Evolutionary conservation across 129 eudicot genomes (phyloP).

Genomic region (Gnaphalium uliginosum): DNA sequence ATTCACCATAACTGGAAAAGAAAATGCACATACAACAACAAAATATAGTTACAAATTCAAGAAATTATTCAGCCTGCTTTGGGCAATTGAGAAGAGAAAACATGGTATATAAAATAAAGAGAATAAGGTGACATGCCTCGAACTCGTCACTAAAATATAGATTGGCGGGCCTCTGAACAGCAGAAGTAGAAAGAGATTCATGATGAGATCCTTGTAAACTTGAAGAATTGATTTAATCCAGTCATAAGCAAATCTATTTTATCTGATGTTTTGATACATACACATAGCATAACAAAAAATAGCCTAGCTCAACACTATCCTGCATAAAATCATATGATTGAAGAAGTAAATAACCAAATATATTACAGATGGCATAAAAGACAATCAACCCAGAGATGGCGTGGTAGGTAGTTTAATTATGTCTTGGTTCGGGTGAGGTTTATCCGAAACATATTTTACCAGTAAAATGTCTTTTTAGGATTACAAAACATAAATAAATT

Average conservation of each 20-base stretch:
- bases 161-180: background rate
- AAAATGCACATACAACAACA: constrained; percentile 18
- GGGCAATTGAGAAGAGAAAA: constrained; percentile 21
- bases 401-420: background rate
- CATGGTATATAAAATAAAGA: background rate
- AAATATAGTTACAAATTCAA: constrained; percentile 10
- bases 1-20: background rate
- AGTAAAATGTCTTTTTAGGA: background rate
- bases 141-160: background rate
- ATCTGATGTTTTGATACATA: constrained; percentile 27
- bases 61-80: constrained; percentile 9
- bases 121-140: constrained; percentile 9
- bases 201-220: constrained; percentile 4
- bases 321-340: constrained; percentile 18
- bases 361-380: background rate
- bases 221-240: constrained; percentile 3
- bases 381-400: background rate
- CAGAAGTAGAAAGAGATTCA: constrained; percentile 20
- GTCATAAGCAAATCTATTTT: constrained; percentile 13
- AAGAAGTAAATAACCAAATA: background rate
- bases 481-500: background rate
- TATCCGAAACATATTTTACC: background rate
- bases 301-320: constrained; percentile 31
- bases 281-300: constrained; percentile 23
- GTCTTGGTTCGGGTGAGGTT: too few species aligned